These are phyloP conservation scores for Beauveria asiatica DNA, from an alignment of 2,329 filamentous ascomycete species.

Conservation along the genomic window DNA sequence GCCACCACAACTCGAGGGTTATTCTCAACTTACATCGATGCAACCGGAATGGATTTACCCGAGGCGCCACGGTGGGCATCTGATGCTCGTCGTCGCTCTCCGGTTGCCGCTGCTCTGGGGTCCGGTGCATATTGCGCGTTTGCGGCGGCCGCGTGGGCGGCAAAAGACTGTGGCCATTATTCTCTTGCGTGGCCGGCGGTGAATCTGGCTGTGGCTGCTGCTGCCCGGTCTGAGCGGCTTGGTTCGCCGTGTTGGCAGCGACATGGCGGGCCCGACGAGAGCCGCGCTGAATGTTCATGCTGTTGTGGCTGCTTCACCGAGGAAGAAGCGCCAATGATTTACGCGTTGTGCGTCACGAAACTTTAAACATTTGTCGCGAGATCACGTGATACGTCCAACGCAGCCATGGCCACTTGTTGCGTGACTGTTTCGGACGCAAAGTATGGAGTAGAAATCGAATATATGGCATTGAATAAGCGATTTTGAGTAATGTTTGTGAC, in stretches of 20 bases:
- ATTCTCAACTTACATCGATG: conserved; percentile 26
- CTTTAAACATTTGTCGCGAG: neutral
- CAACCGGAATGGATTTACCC: conserved; percentile 29
- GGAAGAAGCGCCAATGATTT: neutral
- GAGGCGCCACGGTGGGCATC: conserved; percentile 19
- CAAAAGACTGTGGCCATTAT: neutral
- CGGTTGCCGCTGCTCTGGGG: conserved; percentile 18
- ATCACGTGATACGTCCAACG: neutral
- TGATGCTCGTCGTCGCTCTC: conserved; percentile 15
- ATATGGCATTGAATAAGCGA: too few species aligned
- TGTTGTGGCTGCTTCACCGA: neutral
- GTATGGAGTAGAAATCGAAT: neutral
- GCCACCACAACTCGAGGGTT: neutral
- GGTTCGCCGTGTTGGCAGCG: conserved; percentile 17
- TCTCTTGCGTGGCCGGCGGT: neutral
- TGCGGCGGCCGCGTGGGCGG: conserved; percentile 1
- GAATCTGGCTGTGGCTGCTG: conserved; percentile 10
- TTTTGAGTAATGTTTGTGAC: too few species aligned
- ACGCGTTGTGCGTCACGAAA: neutral
- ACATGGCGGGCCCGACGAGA: conserved; percentile 24
- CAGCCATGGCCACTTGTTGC: neutral
- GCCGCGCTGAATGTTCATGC: conserved; percentile 24
- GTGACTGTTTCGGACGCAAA: too few species aligned
- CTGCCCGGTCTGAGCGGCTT: conserved; percentile 9
- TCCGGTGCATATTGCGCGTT: conserved; percentile 15